Evolutionary conservation across 73 alveolate genomes (phyloP), one percentile per base, ranked within the genome.

Genomic region (Tetrahymena borealis): DNA sequence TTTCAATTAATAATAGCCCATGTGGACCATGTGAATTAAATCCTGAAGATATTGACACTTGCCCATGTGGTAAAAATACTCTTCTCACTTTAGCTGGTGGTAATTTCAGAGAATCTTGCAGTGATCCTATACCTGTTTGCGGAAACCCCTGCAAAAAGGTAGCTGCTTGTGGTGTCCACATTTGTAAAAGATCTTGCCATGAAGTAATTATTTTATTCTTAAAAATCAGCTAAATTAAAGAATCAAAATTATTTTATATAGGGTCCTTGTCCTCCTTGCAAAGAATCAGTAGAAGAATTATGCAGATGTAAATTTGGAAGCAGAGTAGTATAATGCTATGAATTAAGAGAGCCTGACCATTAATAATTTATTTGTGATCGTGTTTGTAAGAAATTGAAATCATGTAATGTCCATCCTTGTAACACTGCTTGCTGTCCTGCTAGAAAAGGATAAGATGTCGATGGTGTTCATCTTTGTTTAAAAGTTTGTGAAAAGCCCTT

Each of bases 381-480:
- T 28, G 93, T 85, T 18, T 93, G 95, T 28, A 93, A 93, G 41
- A 85, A 85, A 32, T 32, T 43, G 11, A 93, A 93, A 40, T 93
- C 95, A 11, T 93, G 95, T 85, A 91, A 91, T 33, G 91, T 93
- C 11, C 95, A 93, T 85, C 78, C 40, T 16, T 93, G 95, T 36
- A 35, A 93, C 37, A 93, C 37, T 90, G 90, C 96, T 42, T 98
- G 99, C 94, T 98, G 99, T 90, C 98, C 97, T 42, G 96, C 98
- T n/a, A 95, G 96, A 92, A 96, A 97, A 93, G 91, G 97, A 43
- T 96, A 93, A 90, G 98, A 98, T 90, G 97, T 98, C 39, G 90
- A 93, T 42, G 99, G 99, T 77, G 95, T 93, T 77, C 99, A 98
- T 96, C 91, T 98, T 91, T 98, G 99, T 90, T 90, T 98, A 91